Conservation (phyloP, 1,284 basidiomycete species). For the Ganoderma meredithae region DNA sequence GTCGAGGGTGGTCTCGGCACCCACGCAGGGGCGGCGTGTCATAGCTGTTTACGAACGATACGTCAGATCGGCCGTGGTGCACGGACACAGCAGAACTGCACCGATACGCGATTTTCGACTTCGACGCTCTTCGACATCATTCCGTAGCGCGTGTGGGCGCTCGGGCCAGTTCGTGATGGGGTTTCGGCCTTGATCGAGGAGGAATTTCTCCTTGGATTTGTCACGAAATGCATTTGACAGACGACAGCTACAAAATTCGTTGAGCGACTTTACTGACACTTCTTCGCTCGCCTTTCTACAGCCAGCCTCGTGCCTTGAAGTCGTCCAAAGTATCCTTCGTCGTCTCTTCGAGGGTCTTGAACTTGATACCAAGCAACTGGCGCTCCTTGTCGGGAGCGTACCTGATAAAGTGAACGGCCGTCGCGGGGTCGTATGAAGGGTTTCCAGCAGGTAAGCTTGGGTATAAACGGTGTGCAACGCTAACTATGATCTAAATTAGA, state of each 20-base stretch:
- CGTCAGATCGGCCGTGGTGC: slow-evolving; percentile 10
- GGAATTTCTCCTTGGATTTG: not conserved
- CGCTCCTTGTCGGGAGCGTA: slow-evolving; percentile 48
- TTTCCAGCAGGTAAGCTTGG: slow-evolving; percentile 13
- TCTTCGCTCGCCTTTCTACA: slow-evolving; percentile 1
- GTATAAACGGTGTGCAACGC: slow-evolving; percentile 24
- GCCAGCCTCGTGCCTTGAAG: slow-evolving; percentile 38
- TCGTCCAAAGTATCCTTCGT: slow-evolving; percentile 49
- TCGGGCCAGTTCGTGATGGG: not conserved
- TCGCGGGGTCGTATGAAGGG: slow-evolving; percentile 28
- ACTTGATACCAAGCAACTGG: slow-evolving; percentile 54
- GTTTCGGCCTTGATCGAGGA: too few relatives aligned
- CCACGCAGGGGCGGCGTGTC: not conserved
- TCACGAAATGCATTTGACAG: not conserved
- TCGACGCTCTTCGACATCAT: not conserved
- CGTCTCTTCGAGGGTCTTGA: slow-evolving; percentile 50
- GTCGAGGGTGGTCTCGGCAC: not conserved
- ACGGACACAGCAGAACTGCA: not conserved
- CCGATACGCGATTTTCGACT: not conserved
- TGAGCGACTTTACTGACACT: not conserved
- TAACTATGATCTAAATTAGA: slow-evolving; percentile 13
- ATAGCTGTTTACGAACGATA: slow-evolving; percentile 2
- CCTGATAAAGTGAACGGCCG: slow-evolving; percentile 39
- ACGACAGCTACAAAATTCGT: not conserved
- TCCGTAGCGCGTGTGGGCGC: not conserved